phyloP scores from a whole-genome alignment of 306 rosid species.

The Vachellia collinsii region DNA sequence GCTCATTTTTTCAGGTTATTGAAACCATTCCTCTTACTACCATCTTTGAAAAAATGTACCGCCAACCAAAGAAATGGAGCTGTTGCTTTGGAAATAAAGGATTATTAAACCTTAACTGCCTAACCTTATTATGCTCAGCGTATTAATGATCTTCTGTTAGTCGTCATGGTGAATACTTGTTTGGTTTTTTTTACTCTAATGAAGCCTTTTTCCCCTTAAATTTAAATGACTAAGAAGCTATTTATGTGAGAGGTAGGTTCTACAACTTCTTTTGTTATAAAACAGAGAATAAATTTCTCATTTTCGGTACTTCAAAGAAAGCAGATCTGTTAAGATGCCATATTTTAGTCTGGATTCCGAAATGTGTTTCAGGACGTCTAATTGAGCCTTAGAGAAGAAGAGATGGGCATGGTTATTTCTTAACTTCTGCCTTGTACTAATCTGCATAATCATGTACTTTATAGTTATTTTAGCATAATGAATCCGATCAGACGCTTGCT shows the following conservation, averaged over 20 bases:
- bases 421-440: not conserved
- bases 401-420: not conserved
- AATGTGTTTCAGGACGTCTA: not conserved
- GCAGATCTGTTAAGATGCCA: not conserved
- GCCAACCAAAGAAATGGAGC: not conserved
- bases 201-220: constrained; percentile 10
- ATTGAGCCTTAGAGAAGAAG: not conserved
- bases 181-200: constrained; percentile 8
- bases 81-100: not conserved
- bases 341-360: constrained; percentile 2
- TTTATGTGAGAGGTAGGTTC: not conserved
- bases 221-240: constrained; percentile 7
- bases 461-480: not conserved
- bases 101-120: not conserved
- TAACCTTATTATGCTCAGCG: not conserved
- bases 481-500: not conserved
- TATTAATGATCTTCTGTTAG: constrained; percentile 6
- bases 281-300: constrained; percentile 10
- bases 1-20: constrained; percentile 98
- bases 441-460: not conserved
- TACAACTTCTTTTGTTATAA: not conserved
- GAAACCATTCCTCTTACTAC: constrained; percentile 28
- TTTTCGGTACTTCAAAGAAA: constrained; percentile 21
- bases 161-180: not conserved
- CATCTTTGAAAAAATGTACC: not conserved